These are phyloP conservation scores for Arthrobotrys musiformis DNA, from an alignment of 2,329 filamentous ascomycete genomes.

Conservation along the genomic window DNA sequence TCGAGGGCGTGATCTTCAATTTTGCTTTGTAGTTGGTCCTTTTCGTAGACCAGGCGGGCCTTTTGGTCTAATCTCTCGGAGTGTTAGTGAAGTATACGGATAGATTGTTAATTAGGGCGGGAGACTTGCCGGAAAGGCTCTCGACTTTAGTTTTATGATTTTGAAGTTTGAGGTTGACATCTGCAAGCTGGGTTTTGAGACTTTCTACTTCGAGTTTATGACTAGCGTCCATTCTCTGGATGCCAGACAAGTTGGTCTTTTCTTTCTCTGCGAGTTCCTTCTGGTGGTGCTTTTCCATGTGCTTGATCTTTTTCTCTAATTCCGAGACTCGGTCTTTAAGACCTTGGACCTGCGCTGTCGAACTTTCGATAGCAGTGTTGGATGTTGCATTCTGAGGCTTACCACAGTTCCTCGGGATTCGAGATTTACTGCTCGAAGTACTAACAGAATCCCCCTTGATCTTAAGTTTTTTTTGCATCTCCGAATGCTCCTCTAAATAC, in stretches of 20 bases:
- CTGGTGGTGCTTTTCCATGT: background rate
- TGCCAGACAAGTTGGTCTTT: background rate
- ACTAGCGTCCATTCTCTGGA: background rate
- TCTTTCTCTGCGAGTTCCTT: background rate
- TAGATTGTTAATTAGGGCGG: background rate
- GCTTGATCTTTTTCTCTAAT: background rate
- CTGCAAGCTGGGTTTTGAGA: background rate
- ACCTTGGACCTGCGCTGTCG: background rate
- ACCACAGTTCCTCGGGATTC: background rate
- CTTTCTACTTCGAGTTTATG: background rate
- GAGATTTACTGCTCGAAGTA: background rate
- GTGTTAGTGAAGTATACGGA: background rate
- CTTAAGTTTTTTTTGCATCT: constrained; percentile 10
- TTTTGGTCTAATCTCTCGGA: background rate
- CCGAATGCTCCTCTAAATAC: constrained; percentile 10
- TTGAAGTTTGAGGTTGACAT: background rate
- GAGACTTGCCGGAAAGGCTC: background rate
- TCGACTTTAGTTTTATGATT: constrained; percentile 7
- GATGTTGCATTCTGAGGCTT: background rate
- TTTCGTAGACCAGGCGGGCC: background rate
- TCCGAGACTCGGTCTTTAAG: background rate
- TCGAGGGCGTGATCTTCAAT: background rate
- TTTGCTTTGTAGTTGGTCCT: constrained; percentile 11
- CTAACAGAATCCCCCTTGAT: background rate
- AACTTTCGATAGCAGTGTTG: background rate